Conservation (phyloP, 352 stramenopile genomes). For the Globisporangium recalcitrans region DNA sequence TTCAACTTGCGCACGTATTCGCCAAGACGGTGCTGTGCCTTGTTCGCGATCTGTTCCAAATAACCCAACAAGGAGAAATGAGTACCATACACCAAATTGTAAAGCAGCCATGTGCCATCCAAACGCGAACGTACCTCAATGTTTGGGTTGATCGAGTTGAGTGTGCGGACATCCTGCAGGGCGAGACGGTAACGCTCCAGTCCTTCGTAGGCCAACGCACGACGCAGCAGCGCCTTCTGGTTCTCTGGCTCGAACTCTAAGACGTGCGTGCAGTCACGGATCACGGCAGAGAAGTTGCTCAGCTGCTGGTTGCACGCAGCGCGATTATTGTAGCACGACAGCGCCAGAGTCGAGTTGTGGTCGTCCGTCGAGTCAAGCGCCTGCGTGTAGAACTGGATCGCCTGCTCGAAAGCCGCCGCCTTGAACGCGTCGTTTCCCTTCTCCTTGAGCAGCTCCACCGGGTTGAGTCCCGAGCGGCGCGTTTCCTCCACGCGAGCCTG, state of each 20-base stretch:
- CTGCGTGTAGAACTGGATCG: conserved; percentile 91
- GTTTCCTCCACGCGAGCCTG: conserved; percentile 56
- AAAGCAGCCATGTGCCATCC: conserved; percentile 3
- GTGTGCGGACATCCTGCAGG: conserved; percentile 81
- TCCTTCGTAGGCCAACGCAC: conserved; percentile 93
- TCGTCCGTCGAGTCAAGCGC: conserved; percentile 84
- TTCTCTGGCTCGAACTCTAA: conserved; percentile 92
- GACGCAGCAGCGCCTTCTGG: conserved; percentile 93
- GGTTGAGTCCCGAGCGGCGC: conserved; percentile 66
- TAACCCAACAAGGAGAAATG: background rate
- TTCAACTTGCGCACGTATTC: conserved; percentile 86
- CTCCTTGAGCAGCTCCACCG: conserved; percentile 90
- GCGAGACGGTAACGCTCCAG: conserved; percentile 92
- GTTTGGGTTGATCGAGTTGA: conserved; percentile 84
- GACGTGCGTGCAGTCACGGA: conserved; percentile 93
- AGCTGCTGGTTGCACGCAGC: conserved; percentile 96
- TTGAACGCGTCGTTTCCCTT: conserved; percentile 93
- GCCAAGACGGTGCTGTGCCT: conserved; percentile 85
- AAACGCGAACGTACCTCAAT: conserved; percentile 56
- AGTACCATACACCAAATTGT: conserved; percentile 1
- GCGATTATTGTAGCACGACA: conserved; percentile 95
- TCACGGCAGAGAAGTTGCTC: conserved; percentile 94
- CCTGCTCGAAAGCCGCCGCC: conserved; percentile 82
- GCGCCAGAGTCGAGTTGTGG: conserved; percentile 67
- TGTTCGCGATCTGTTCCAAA: conserved; percentile 69